Percentiles rank a stretch among this genome's conserved stretches.
Evolutionary conservation across 2,329 filamentous ascomycete species (phyloP).

Genomic region (Hymenoscyphus scutula): DNA sequence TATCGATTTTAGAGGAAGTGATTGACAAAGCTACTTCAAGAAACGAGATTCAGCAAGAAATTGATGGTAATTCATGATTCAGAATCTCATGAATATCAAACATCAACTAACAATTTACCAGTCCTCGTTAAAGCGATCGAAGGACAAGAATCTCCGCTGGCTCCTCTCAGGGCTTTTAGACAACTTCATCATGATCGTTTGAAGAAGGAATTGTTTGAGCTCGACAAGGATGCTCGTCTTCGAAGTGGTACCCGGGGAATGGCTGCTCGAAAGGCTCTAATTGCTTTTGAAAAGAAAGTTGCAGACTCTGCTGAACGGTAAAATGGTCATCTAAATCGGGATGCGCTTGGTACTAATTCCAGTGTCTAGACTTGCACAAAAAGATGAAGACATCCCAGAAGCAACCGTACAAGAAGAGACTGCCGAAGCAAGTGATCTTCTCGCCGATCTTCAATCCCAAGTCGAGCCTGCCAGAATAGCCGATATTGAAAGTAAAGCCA

Average conservation of each 20-base stretch:
- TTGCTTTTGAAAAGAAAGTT: conserved; percentile 65
- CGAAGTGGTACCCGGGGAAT: conserved; percentile 73
- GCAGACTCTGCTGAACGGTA: conserved; percentile 46
- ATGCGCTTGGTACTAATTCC: background rate
- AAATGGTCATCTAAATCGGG: background rate
- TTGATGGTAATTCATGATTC: conserved; percentile 55
- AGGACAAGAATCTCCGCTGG: conserved; percentile 49
- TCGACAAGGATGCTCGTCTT: conserved; percentile 70
- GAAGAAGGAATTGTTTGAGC: conserved; percentile 61
- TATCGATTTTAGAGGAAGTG: conserved; percentile 64
- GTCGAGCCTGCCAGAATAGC: conserved; percentile 64
- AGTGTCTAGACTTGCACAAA: conserved; percentile 44
- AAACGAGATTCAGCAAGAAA: conserved; percentile 58
- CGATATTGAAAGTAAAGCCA: conserved; percentile 64
- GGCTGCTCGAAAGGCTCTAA: conserved; percentile 72
- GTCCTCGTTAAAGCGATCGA: conserved; percentile 62
- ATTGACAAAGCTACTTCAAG: conserved; percentile 58
- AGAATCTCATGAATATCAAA: too few species aligned
- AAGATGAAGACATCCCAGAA: conserved; percentile 54
- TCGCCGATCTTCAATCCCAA: conserved; percentile 66
- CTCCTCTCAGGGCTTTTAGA: conserved; percentile 59
- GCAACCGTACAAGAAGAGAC: conserved; percentile 62
- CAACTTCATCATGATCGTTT: conserved; percentile 61
- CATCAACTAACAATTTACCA: conserved; percentile 22
- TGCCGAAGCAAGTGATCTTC: conserved; percentile 65